These are phyloP conservation scores for Geotrichum australiense DNA, from an alignment of 1,139 yeast genomes.

Conservation along the genomic window DNA sequence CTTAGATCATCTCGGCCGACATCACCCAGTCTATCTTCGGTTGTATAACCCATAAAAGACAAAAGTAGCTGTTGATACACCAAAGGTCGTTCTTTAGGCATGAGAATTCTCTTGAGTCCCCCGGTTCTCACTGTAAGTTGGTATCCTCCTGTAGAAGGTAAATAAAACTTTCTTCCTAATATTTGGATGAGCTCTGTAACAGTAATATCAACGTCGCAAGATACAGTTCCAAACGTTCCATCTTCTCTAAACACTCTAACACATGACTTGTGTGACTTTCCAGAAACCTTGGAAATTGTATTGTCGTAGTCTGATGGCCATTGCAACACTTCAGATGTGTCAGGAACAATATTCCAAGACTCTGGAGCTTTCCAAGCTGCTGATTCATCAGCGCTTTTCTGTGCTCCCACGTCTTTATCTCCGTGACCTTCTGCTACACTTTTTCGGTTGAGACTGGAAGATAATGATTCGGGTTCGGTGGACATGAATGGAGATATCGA, in stretches of 20 bases:
- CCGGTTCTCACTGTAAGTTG: constrained; percentile 79
- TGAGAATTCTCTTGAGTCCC: constrained; percentile 65
- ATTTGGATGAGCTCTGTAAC: constrained; percentile 65
- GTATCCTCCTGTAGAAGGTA: constrained; percentile 62
- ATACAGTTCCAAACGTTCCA: constrained; percentile 73
- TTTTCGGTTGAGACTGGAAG: neutral
- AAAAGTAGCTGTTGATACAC: constrained; percentile 69
- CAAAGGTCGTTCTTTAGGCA: constrained; percentile 70
- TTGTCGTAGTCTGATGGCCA: constrained; percentile 10
- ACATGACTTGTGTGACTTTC: constrained; percentile 27
- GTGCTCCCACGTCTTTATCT: constrained; percentile 5
- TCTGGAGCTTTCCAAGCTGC: constrained; percentile 17
- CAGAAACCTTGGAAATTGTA: constrained; percentile 18
- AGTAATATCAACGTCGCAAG: constrained; percentile 69
- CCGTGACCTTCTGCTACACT: neutral
- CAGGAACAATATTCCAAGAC: constrained; percentile 18
- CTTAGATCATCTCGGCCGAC: constrained; percentile 86
- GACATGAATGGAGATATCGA: neutral
- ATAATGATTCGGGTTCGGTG: neutral
- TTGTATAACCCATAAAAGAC: constrained; percentile 72
- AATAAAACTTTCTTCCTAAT: constrained; percentile 69
- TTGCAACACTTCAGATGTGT: constrained; percentile 8
- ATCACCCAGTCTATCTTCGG: constrained; percentile 64
- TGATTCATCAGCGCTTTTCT: constrained; percentile 14
- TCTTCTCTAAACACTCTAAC: constrained; percentile 72